These are phyloP conservation scores for Euphorbia pulcherrima DNA, from an alignment of 345 rosid genomes.

Conservation along the genomic window DNA sequence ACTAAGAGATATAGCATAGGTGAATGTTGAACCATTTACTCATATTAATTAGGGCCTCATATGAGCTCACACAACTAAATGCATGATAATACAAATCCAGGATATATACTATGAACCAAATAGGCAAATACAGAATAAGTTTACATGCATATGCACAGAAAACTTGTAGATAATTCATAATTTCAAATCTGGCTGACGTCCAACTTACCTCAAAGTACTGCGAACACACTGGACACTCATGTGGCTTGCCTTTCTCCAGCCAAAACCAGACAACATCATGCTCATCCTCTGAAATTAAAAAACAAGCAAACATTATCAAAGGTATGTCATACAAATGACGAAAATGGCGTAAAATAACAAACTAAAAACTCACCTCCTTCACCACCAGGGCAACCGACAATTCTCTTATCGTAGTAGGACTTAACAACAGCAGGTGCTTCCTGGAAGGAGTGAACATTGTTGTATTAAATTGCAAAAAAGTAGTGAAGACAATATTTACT, in stretches of 20 bases:
- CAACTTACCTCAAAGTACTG: conserved; percentile 79
- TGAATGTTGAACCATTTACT: not conserved
- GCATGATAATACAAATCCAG: not conserved
- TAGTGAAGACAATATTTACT: not conserved
- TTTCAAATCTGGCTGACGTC: conserved; percentile 1
- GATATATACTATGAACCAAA: not conserved
- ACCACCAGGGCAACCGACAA: conserved; percentile 85
- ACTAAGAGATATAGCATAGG: not conserved
- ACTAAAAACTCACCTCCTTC: conserved; percentile 57
- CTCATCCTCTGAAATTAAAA: conserved; percentile 62
- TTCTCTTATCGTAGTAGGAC: conserved; percentile 76
- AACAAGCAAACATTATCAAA: not conserved
- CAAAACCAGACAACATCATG: conserved; percentile 98
- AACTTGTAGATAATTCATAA: not conserved
- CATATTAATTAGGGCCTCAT: not conserved
- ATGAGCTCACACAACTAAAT: not conserved
- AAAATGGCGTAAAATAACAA: not conserved
- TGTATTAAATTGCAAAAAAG: not conserved
- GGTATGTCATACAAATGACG: not conserved
- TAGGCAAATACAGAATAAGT: conserved; percentile 6
- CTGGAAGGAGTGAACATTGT: conserved; percentile 26
- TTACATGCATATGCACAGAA: not conserved
- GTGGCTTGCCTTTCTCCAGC: conserved; percentile 82
- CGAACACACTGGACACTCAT: conserved; percentile 79
- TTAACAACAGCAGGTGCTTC: conserved; percentile 69